Base-by-base conservation (phyloP, 1,284 basidiomycete genomes). In the Leccinum cinnamomeum region DNA sequence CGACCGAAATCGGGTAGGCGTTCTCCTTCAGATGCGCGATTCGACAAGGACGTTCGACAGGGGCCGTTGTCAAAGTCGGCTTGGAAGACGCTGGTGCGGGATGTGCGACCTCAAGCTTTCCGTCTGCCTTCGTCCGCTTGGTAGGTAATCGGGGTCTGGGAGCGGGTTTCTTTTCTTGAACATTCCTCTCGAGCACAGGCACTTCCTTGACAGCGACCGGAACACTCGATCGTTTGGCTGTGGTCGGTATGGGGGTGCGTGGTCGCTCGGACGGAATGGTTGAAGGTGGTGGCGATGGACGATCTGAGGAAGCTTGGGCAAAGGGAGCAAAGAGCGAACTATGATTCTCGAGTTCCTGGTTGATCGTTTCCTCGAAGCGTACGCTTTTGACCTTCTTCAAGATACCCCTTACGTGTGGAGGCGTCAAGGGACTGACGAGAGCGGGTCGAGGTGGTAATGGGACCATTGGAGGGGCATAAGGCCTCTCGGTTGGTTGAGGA, bases 371-470 rank as follows among this genome's bases (percentile, higher is more conserved):
- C 25, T 73, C 75, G 39, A 76, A 73, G 33, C 75, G 72, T 56
- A 73, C 72, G 18, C 58, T 72, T 65, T 73, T 76, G 37, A 39
- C 61, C 59, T 76, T 73, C 74, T 76, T 73, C 65, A 73, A 54
- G 48, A 76, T 73, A 18, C 72, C 71, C 61, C 66, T 72, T 41
- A 76, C 74, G 4, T 64, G 62, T 8, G 63, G 61, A 18, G 71
- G 66, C 12, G 72, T 73, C 16, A 59, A 74, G n/a, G 71, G 68
- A 55, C 61, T 70, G 57, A 75, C 39, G 37, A 73, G 68, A 37
- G 71, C 72, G 14, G 72, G 75, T 16, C 75, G 73, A 8, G 65
- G 72, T 2, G 72, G 72, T n/a, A 76, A 62, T n/a, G 75, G 70
- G 25, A 64, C 35, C n/a, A 55, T 44, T 37, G 72, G 72, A 53